phyloP scores from a whole-genome alignment of 2,329 filamentous ascomycete genomes.

The Escovopsis weberi region DNA sequence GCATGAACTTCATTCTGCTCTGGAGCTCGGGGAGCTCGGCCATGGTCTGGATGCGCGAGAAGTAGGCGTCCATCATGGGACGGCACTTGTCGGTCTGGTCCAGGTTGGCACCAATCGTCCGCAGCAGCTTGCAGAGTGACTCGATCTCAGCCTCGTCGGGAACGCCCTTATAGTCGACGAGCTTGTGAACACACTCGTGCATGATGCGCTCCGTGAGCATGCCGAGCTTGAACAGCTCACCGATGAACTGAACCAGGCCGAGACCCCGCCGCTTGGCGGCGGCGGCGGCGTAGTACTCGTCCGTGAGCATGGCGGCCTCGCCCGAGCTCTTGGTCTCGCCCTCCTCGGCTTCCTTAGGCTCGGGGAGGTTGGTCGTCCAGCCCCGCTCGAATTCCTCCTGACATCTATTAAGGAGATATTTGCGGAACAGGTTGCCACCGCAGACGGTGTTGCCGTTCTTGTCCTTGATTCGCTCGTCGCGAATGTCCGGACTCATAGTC shows the following conservation, averaged over 20 bases:
- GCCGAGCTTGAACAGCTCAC: constrained; percentile 94
- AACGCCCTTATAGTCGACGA: constrained; percentile 85
- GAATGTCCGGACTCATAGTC: constrained; percentile 87
- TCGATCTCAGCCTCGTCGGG: constrained; percentile 95
- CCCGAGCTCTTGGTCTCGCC: constrained; percentile 36
- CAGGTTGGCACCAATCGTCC: constrained; percentile 80
- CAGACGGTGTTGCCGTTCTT: constrained; percentile 78
- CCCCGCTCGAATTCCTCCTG: constrained; percentile 98
- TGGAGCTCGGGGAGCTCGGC: constrained; percentile 65
- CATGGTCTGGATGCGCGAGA: constrained; percentile 72
- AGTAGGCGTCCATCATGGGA: constrained; percentile 86
- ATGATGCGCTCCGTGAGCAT: constrained; percentile 99
- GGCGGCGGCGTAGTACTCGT: constrained; percentile 90
- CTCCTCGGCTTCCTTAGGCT: constrained; percentile 49
- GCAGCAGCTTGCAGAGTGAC: constrained; percentile 82
- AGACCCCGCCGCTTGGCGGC: constrained; percentile 94
- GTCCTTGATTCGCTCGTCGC: constrained; percentile 88
- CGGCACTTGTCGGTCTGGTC: constrained; percentile 71
- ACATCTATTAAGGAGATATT: constrained; percentile 95
- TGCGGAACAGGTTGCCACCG: constrained; percentile 89
- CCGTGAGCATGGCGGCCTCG: constrained; percentile 74
- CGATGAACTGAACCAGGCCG: constrained; percentile 97
- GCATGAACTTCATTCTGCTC: constrained; percentile 89
- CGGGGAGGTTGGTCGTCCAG: constrained; percentile 80
- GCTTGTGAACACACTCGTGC: constrained; percentile 96